These are phyloP conservation scores for Chaetomiaceae sp. DNA, from an alignment of 2,329 filamentous ascomycete genomes.

Conservation along the genomic window DNA sequence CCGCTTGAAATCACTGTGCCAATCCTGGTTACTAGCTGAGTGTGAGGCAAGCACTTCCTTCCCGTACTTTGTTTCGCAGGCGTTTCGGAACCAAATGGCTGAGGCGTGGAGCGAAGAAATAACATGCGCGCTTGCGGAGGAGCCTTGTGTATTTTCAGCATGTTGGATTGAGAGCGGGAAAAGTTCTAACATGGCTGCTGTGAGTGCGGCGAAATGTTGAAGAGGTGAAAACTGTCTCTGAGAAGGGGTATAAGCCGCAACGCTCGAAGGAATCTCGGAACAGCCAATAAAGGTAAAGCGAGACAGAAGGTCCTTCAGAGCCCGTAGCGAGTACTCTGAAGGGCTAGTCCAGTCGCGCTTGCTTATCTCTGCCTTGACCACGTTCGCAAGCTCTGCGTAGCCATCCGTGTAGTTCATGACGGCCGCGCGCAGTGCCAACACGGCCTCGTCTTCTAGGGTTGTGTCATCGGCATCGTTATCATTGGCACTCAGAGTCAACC, in stretches of 20 bases:
- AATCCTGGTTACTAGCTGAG: slow-evolving; percentile 14
- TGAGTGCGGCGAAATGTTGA: slow-evolving; percentile 39
- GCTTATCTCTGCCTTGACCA: slow-evolving; percentile 22
- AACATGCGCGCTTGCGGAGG: slow-evolving; percentile 36
- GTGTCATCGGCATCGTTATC: slow-evolving; percentile 21
- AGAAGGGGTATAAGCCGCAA: slow-evolving; percentile 5
- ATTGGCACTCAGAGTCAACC: slow-evolving; percentile 28
- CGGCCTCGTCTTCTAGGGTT: slow-evolving; percentile 37
- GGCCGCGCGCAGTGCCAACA: slow-evolving; percentile 39
- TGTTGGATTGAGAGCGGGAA: slow-evolving; percentile 22
- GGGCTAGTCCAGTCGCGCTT: slow-evolving; percentile 27
- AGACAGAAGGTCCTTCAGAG: slow-evolving; percentile 37
- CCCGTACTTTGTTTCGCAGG: slow-evolving; percentile 31
- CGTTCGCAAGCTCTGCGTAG: slow-evolving; percentile 33
- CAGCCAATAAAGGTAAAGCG: slow-evolving; percentile 48
- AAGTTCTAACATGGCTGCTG: slow-evolving; percentile 31
- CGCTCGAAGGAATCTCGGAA: slow-evolving; percentile 39
- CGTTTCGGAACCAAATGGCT: slow-evolving; percentile 35
- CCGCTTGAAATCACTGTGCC: slow-evolving; percentile 23
- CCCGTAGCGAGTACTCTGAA: slow-evolving; percentile 22
- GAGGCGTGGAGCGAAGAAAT: slow-evolving; percentile 34
- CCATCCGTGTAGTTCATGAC: slow-evolving; percentile 35
- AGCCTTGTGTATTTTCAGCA: slow-evolving; percentile 21
- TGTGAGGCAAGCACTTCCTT: slow-evolving; percentile 14
- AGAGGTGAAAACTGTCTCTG: slow-evolving; percentile 20